A percentile compares a stretch with the other conserved stretches of the same genome.
These are phyloP conservation scores for Lachnellula hyalina DNA, from an alignment of 2,329 filamentous ascomycete species.

Conservation along the genomic window DNA sequence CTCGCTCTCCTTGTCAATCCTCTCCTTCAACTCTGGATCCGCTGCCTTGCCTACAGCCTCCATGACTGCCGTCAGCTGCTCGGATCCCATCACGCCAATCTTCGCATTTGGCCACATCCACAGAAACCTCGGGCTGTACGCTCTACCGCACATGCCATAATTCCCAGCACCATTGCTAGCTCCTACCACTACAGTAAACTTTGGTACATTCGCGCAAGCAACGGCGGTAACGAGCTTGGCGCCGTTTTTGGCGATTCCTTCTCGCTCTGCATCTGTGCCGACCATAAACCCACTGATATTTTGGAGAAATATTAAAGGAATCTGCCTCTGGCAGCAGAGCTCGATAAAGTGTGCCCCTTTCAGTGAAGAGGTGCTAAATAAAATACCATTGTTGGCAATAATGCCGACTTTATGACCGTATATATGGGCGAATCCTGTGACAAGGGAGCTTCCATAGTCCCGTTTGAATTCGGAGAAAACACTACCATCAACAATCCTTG, in stretches of 20 bases:
- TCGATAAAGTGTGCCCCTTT: constrained; percentile 98
- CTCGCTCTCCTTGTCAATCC: constrained; percentile 88
- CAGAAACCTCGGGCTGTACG: constrained; percentile 84
- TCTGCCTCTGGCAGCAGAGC: constrained; percentile 81
- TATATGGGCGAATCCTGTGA: constrained; percentile 87
- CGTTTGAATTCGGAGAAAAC: constrained; percentile 93
- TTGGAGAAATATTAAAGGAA: constrained; percentile 89
- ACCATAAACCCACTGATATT: constrained; percentile 99
- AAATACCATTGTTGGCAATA: constrained; percentile 90
- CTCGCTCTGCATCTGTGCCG: constrained; percentile 82
- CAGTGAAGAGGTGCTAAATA: constrained; percentile 81
- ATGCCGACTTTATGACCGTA: constrained; percentile 90
- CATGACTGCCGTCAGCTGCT: constrained; percentile 91
- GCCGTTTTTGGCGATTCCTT: constrained; percentile 95
- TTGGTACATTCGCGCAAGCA: constrained; percentile 88
- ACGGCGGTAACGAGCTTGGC: constrained; percentile 96
- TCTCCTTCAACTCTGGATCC: constrained; percentile 72
- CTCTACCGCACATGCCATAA: constrained; percentile 96
- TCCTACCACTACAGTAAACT: constrained; percentile 95
- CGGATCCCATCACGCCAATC: constrained; percentile 91
- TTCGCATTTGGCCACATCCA: constrained; percentile 99
- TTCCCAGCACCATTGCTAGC: constrained; percentile 91
- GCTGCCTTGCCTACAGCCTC: constrained; percentile 81
- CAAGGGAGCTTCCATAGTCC: constrained; percentile 80
- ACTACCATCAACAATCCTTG: constrained; percentile 85